A percentile compares a stretch with the other conserved stretches of the same genome.
These are phyloP conservation scores for Exophiala aquamarina DNA, from an alignment of 2,329 filamentous ascomycete species.

Conservation along the genomic window DNA sequence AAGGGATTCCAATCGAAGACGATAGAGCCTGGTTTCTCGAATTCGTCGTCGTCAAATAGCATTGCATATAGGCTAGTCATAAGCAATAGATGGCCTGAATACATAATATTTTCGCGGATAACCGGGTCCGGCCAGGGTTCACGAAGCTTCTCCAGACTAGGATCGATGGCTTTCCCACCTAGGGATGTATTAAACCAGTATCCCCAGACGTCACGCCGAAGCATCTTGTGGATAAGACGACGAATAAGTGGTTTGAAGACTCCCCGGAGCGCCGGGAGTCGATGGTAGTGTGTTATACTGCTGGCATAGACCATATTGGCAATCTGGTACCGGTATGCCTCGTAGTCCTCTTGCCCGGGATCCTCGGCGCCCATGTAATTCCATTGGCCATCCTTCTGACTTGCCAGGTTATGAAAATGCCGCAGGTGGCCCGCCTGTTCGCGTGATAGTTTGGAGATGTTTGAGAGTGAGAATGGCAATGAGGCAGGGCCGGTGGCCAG, in stretches of 20 bases:
- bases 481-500: no score
- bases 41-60: slow-evolving; percentile 44
- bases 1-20: slow-evolving; percentile 42
- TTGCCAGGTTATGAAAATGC: slow-evolving; percentile 20
- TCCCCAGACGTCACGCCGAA: slow-evolving; percentile 42
- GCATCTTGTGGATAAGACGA: slow-evolving; percentile 43
- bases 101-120: slow-evolving; percentile 45
- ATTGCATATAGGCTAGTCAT: slow-evolving; percentile 43
- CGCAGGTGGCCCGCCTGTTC: slow-evolving; percentile 21
- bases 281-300: slow-evolving; percentile 40
- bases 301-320: slow-evolving; percentile 43
- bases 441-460: slow-evolving; percentile 19
- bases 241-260: slow-evolving; percentile 37
- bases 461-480: slow-evolving; percentile 16
- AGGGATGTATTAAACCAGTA: slow-evolving; percentile 44
- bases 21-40: slow-evolving; percentile 35
- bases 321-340: slow-evolving; percentile 39
- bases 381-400: slow-evolving; percentile 24
- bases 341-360: slow-evolving; percentile 38
- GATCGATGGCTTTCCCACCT: slow-evolving; percentile 36
- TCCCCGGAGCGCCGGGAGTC: slow-evolving; percentile 35
- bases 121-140: slow-evolving; percentile 46
- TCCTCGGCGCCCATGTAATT: slow-evolving; percentile 27
- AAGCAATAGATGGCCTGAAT: slow-evolving; percentile 41
- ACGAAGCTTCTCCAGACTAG: slow-evolving; percentile 38